Evolutionary conservation across 352 stramenopile species (phyloP).

Genomic region (Plasmopara halstedii): DNA sequence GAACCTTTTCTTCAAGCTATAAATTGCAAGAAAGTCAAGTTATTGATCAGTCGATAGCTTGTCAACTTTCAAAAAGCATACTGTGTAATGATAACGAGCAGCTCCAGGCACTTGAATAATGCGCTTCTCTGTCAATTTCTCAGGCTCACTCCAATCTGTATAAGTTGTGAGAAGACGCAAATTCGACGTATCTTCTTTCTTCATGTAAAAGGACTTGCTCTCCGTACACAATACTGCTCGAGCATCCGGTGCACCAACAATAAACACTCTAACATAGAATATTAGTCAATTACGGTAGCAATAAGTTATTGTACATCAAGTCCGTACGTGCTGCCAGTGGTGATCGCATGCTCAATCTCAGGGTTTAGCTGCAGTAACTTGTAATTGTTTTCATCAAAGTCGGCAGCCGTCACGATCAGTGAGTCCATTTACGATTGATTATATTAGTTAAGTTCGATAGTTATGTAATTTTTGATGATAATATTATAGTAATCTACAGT

Average conservation of each 20-base stretch:
- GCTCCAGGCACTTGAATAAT: slow-evolving; percentile 49
- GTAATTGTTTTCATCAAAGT: slow-evolving; percentile 52
- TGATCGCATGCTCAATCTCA: slow-evolving; percentile 54
- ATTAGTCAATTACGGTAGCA: neutral
- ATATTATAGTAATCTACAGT: neutral
- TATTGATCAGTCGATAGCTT: neutral
- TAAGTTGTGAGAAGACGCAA: slow-evolving; percentile 61
- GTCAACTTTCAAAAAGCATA: slow-evolving; percentile 7
- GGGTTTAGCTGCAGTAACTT: slow-evolving; percentile 53
- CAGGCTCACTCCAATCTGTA: slow-evolving; percentile 33
- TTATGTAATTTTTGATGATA: neutral
- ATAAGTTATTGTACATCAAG: neutral
- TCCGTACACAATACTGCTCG: slow-evolving; percentile 67
- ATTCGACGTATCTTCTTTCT: slow-evolving; percentile 80
- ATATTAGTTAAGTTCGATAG: neutral
- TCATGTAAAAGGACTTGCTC: slow-evolving; percentile 60
- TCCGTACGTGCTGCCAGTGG: slow-evolving; percentile 34
- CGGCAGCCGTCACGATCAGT: slow-evolving; percentile 40
- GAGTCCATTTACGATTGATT: slow-evolving; percentile 11
- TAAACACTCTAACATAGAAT: slow-evolving; percentile 34
- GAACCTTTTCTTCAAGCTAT: slow-evolving; percentile 56
- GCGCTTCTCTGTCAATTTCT: slow-evolving; percentile 13
- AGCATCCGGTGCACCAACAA: slow-evolving; percentile 46
- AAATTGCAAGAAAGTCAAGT: neutral
- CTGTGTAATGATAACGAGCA: slow-evolving; percentile 58